A percentile compares a stretch with the other conserved stretches of the same genome.
These are phyloP conservation scores for Fusarium nisikadoi DNA, from an alignment of 2,329 filamentous ascomycete genomes.

Conservation along the genomic window DNA sequence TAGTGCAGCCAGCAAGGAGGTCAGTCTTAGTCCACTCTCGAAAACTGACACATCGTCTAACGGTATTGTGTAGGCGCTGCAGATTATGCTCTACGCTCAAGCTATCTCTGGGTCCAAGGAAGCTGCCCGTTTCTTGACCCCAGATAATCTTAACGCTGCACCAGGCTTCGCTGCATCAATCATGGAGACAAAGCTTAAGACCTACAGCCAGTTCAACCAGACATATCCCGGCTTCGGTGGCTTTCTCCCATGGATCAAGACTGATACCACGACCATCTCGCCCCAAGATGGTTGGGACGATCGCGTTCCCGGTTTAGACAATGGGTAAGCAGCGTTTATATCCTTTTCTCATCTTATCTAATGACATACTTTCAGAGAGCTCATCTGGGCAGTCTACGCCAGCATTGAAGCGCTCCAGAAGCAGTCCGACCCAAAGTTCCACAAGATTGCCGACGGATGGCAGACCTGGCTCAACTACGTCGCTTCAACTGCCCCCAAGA, in stretches of 20 bases:
- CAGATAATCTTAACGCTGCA: constrained; percentile 46
- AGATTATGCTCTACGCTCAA: constrained; percentile 57
- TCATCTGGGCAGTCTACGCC: constrained; percentile 56
- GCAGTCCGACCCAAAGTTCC: constrained; percentile 31
- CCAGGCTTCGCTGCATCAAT: constrained; percentile 49
- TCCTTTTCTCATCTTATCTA: rapidly evolving
- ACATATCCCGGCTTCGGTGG: constrained; percentile 55
- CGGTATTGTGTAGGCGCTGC: constrained; percentile 47
- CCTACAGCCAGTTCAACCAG: constrained; percentile 54
- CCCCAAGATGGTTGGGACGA: constrained; percentile 53
- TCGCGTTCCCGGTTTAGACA: constrained; percentile 53
- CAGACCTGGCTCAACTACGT: constrained; percentile 55
- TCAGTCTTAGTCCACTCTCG: neutral
- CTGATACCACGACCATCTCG: constrained; percentile 44
- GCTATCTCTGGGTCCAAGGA: constrained; percentile 51
- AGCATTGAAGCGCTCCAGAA: constrained; percentile 52
- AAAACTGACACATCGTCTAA: neutral
- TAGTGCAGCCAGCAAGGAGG: constrained; percentile 53
- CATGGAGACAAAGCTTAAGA: constrained; percentile 52
- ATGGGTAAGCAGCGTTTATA: constrained; percentile 45
- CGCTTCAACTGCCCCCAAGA: constrained; percentile 49
- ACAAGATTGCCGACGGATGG: constrained; percentile 50
- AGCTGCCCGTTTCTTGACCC: constrained; percentile 54
- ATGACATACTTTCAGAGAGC: constrained; percentile 41
- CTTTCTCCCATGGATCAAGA: constrained; percentile 53